Conservation (phyloP, 2,329 filamentous ascomycete genomes). For the Pseudogymnoascus sp. region DNA sequence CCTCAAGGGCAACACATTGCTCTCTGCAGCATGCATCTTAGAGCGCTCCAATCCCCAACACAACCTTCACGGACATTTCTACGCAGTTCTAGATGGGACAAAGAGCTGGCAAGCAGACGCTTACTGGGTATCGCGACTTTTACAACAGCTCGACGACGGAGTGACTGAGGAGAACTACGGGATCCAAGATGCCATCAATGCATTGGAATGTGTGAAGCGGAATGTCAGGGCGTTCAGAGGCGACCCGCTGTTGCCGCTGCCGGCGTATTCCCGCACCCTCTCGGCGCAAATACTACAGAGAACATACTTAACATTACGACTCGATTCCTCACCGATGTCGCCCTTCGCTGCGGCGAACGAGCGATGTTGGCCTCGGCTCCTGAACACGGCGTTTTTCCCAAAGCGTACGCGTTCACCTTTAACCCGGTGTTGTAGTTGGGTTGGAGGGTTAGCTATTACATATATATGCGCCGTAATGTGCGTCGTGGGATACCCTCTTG, state of each 20-base stretch:
- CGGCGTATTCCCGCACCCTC: conserved; percentile 18
- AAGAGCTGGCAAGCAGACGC: conserved; percentile 35
- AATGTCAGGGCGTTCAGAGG: conserved; percentile 39
- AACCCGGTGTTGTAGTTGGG: conserved; percentile 21
- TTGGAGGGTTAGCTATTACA: conserved; percentile 12
- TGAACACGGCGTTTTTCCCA: conserved; percentile 25
- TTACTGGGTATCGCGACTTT: conserved; percentile 42
- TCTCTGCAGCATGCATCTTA: conserved; percentile 35
- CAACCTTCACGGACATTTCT: conserved; percentile 27
- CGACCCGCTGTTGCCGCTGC: conserved; percentile 26
- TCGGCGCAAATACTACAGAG: conserved; percentile 16
- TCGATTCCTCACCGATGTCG: conserved; percentile 25
- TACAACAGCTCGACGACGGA: conserved; percentile 44
- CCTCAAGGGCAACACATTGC: background rate
- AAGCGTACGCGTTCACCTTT: conserved; percentile 29
- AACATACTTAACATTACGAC: conserved; percentile 29
- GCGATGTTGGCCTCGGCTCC: conserved; percentile 25
- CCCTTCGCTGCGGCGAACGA: conserved; percentile 27
- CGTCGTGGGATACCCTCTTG: conserved; percentile 18
- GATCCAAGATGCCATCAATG: conserved; percentile 14
- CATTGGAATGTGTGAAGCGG: conserved; percentile 37
- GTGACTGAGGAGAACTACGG: conserved; percentile 34
- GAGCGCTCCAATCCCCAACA: conserved; percentile 29
- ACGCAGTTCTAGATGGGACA: conserved; percentile 33
- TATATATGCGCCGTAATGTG: conserved; percentile 21